Evolutionary conservation across 2,329 filamentous ascomycete genomes (phyloP).

Genomic region (Rhexocercosporidium sp.): DNA sequence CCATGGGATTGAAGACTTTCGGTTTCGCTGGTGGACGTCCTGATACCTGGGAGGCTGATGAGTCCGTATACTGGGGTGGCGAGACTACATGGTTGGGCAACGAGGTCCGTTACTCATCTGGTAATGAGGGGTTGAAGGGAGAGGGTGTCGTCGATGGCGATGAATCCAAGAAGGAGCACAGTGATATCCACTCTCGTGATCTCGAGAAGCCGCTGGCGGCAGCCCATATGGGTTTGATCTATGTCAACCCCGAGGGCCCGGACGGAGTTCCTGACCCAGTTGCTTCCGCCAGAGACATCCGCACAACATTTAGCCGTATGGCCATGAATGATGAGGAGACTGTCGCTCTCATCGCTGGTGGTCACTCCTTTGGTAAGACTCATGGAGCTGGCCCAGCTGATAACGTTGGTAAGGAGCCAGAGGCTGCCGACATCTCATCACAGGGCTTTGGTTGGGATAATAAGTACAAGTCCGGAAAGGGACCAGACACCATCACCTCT

Average conservation of each 20-base stretch:
- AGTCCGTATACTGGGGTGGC: slow-evolving; percentile 78
- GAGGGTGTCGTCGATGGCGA: slow-evolving; percentile 50
- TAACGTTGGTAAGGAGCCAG: slow-evolving; percentile 71
- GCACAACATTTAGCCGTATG: slow-evolving; percentile 77
- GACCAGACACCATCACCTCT: slow-evolving; percentile 74
- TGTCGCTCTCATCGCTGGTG: slow-evolving; percentile 77
- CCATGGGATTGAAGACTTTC: slow-evolving; percentile 75
- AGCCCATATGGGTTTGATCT: slow-evolving; percentile 78
- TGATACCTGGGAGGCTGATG: slow-evolving; percentile 77
- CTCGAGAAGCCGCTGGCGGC: slow-evolving; percentile 72
- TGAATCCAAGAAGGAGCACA: slow-evolving; percentile 49
- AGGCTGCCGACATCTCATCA: slow-evolving; percentile 64
- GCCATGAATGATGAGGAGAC: slow-evolving; percentile 86
- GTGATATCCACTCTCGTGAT: slow-evolving; percentile 62
- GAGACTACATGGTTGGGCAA: slow-evolving; percentile 79
- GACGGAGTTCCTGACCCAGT: slow-evolving; percentile 73
- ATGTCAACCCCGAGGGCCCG: slow-evolving; percentile 81
- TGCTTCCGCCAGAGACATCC: slow-evolving; percentile 73
- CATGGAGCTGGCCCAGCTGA: slow-evolving; percentile 71
- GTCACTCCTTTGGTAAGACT: slow-evolving; percentile 81
- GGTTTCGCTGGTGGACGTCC: slow-evolving; percentile 75
- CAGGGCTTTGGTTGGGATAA: slow-evolving; percentile 78
- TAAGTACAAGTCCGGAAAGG: slow-evolving; percentile 67
- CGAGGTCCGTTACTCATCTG: slow-evolving; percentile 65
- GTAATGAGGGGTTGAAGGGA: slow-evolving; percentile 35